Conservation (phyloP, 768 basidiomycete species). For the Lactarius hatsudake region DNA sequence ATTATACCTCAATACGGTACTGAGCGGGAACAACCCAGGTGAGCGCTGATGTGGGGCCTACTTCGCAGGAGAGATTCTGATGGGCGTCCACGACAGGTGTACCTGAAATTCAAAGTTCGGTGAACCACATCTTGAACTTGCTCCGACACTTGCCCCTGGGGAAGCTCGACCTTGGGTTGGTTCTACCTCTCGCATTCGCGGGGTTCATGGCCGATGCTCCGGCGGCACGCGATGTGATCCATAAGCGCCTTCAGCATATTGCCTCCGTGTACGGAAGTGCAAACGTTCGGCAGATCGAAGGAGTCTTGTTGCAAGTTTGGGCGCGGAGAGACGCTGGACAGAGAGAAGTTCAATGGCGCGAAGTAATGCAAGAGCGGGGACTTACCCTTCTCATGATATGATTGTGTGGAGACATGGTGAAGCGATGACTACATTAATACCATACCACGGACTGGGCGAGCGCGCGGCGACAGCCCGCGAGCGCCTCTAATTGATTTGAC, state of each 20-base stretch:
- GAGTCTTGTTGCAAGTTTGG: constrained; percentile 26
- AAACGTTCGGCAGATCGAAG: constrained; percentile 24
- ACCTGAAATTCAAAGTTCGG: constrained; percentile 25
- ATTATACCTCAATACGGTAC: constrained; percentile 27
- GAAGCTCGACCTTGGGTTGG: constrained; percentile 23
- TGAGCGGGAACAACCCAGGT: constrained; percentile 28
- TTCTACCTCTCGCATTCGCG: constrained; percentile 24
- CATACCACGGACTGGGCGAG: constrained; percentile 12
- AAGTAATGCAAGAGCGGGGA: constrained; percentile 28
- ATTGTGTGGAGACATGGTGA: constrained; percentile 2
- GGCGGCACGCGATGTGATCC: constrained; percentile 19
- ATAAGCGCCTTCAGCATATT: constrained; percentile 23
- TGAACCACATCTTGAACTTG: constrained; percentile 24
- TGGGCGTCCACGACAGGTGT: constrained; percentile 22
- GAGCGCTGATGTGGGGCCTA: constrained; percentile 1
- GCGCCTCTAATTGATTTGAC: constrained; percentile 17
- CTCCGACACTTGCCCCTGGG: constrained; percentile 23
- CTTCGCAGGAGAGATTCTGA: constrained; percentile 4
- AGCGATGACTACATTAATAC: constrained; percentile 15
- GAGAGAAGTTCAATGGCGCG: constrained; percentile 25
- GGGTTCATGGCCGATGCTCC: constrained; percentile 23
- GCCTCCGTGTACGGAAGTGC: constrained; percentile 15
- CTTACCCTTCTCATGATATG: constrained; percentile 28
- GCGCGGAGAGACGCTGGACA: constrained; percentile 22
- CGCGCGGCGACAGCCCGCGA: neutral